These are phyloP conservation scores for Buddleja alternifolia DNA, from an alignment of 257 asterid genomes.

Conservation along the genomic window DNA sequence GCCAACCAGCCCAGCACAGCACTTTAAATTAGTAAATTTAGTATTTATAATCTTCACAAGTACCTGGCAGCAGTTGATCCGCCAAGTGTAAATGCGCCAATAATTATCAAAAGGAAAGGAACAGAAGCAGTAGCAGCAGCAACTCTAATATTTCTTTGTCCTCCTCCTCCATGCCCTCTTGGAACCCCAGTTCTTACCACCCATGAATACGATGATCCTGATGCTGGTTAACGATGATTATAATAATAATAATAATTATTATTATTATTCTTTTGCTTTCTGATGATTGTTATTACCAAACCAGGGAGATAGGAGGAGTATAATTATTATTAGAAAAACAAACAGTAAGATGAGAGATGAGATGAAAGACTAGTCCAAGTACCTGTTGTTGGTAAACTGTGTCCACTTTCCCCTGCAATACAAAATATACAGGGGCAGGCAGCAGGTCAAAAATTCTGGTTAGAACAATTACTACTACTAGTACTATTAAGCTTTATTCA, in stretches of 20 bases:
- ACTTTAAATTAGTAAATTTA: no score
- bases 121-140: slow-evolving; percentile 34
- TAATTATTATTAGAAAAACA: not conserved
- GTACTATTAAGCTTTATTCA: no score
- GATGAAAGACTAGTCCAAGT: not conserved
- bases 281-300: not conserved
- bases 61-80: slow-evolving; percentile 74
- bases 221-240: slow-evolving; percentile 15
- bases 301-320: not conserved
- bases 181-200: slow-evolving; percentile 61
- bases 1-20: no score
- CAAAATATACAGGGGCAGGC: no score
- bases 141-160: slow-evolving; percentile 35
- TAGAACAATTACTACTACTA: no score
- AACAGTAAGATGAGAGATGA: not conserved
- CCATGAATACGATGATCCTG: slow-evolving; percentile 43
- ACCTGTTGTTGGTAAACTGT: slow-evolving; percentile 30
- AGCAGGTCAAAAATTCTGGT: no score
- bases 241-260: no score
- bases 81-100: slow-evolving; percentile 59
- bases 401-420: slow-evolving; percentile 42
- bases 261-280: not conserved
- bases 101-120: slow-evolving; percentile 57
- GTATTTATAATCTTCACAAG: not conserved
- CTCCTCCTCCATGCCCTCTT: slow-evolving; percentile 40